Evolutionary conservation across 441 rosid species (phyloP).

Genomic region (Manihot esculenta): DNA sequence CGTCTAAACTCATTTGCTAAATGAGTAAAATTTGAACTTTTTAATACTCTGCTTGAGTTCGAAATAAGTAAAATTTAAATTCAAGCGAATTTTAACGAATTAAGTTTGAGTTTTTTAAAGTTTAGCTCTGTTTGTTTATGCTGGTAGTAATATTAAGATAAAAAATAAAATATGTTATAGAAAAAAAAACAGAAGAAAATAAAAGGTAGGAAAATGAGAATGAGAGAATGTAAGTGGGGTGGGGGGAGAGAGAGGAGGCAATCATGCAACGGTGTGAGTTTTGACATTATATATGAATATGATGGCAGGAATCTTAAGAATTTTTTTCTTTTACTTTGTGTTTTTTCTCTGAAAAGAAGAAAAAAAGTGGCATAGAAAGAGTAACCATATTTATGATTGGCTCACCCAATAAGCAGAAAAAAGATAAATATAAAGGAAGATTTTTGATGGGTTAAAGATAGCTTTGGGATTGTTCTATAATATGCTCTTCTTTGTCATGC

Average conservation of each 20-base stretch:
- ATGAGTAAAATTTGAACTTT: too few species aligned
- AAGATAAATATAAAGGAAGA: not conserved
- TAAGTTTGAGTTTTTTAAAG: too few species aligned
- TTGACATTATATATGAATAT: slow-evolving; percentile 18
- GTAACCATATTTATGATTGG: not conserved
- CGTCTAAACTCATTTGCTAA: too few species aligned
- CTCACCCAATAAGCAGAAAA: not conserved
- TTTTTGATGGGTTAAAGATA: slow-evolving; percentile 9
- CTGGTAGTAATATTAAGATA: too few species aligned
- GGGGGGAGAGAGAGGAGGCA: slow-evolving; percentile 8
- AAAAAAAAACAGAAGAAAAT: not conserved
- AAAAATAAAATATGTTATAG: too few species aligned
- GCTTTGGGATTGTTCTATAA: slow-evolving; percentile 26
- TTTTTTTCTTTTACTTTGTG: slow-evolving; percentile 9
- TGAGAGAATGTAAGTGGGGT: slow-evolving; percentile 12
- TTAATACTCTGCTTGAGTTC: too few species aligned
- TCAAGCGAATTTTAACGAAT: too few species aligned
- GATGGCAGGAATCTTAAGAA: slow-evolving; percentile 10
- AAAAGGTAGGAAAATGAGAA: not conserved
- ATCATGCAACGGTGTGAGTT: slow-evolving; percentile 19
- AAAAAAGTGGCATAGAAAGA: not conserved
- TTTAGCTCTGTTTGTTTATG: too few species aligned
- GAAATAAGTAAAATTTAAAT: too few species aligned
- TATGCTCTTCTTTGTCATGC: slow-evolving; percentile 28
- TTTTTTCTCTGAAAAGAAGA: slow-evolving; percentile 22